Conservation (phyloP, 148 eudicot genomes). For the Polygonum maritimum region DNA sequence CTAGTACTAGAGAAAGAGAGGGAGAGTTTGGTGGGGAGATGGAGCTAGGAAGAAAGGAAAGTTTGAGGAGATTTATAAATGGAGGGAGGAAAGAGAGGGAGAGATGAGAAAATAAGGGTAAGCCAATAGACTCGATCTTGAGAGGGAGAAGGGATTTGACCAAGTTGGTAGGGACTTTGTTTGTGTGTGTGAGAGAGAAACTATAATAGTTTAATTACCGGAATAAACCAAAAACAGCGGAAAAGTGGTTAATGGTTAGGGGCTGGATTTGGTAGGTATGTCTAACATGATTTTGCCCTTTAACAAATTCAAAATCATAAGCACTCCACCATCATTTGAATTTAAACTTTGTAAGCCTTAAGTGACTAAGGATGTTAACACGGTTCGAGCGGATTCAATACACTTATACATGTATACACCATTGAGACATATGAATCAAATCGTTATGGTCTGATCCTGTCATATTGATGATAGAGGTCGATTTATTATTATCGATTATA, state of each 20-base stretch:
- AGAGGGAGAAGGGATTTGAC: constrained; percentile 17
- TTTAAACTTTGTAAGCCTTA: not conserved
- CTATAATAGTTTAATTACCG: not conserved
- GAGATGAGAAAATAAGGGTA: constrained; percentile 23
- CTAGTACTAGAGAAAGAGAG: constrained; percentile 8
- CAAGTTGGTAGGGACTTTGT: constrained; percentile 13
- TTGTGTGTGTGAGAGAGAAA: not conserved
- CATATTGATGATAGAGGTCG: no score
- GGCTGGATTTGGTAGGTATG: constrained; percentile 57
- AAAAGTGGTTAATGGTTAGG: constrained; percentile 5
- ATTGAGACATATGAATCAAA: no score
- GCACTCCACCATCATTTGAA: not conserved
- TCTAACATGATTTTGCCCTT: constrained; percentile 21
- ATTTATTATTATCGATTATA: no score
- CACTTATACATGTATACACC: no score
- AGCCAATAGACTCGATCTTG: constrained; percentile 25
- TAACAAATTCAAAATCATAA: not conserved
- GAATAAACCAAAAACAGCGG: not conserved
- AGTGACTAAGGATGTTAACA: no score
- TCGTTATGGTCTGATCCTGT: no score
- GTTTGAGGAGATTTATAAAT: not conserved
- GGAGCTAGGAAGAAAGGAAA: not conserved
- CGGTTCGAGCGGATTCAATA: no score
- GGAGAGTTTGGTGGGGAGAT: constrained; percentile 8
- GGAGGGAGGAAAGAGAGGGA: not conserved